Conservation (phyloP, 2,329 filamentous ascomycete genomes). For the Phyllosticta citrichinensis region DNA sequence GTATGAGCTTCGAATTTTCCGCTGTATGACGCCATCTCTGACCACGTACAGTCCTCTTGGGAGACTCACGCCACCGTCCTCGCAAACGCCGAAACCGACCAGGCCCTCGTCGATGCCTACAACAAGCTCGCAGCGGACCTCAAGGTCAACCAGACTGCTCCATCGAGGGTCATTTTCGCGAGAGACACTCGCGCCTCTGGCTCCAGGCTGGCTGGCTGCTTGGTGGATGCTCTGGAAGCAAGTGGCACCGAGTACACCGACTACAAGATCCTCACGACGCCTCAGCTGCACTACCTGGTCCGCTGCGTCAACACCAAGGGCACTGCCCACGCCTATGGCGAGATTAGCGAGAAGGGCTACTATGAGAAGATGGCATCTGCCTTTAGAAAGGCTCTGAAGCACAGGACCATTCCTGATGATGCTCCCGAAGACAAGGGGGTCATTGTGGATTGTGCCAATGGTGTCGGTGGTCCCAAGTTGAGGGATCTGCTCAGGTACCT, state of each 20-base stretch:
- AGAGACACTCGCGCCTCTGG: slow-evolving; percentile 91
- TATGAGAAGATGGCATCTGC: slow-evolving; percentile 84
- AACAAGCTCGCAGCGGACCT: slow-evolving; percentile 51
- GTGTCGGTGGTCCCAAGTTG: slow-evolving; percentile 88
- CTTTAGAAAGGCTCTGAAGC: slow-evolving; percentile 73
- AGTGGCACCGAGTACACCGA: slow-evolving; percentile 67
- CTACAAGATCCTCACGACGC: slow-evolving; percentile 86
- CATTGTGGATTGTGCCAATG: slow-evolving; percentile 91
- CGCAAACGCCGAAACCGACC: slow-evolving; percentile 71
- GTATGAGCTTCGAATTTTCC: slow-evolving; percentile 34
- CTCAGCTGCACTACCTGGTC: slow-evolving; percentile 95
- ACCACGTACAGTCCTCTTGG: slow-evolving; percentile 60
- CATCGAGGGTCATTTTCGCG: slow-evolving; percentile 77
- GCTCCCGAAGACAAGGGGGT: slow-evolving; percentile 49
- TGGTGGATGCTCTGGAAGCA: slow-evolving; percentile 70
- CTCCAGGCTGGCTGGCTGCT: slow-evolving; percentile 66
- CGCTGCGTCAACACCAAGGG: slow-evolving; percentile 89
- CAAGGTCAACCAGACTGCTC: slow-evolving; percentile 56
- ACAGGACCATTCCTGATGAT: slow-evolving; percentile 40
- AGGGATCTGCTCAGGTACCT: slow-evolving; percentile 76
- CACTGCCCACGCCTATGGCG: slow-evolving; percentile 77
- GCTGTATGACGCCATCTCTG: background rate
- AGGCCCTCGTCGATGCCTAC: slow-evolving; percentile 63
- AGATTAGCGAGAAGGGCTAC: slow-evolving; percentile 82
- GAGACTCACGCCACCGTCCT: slow-evolving; percentile 79